Evolutionary conservation across 108 stramenopile species (phyloP).

Genomic region (Mayamaea pseudoterrestris): DNA sequence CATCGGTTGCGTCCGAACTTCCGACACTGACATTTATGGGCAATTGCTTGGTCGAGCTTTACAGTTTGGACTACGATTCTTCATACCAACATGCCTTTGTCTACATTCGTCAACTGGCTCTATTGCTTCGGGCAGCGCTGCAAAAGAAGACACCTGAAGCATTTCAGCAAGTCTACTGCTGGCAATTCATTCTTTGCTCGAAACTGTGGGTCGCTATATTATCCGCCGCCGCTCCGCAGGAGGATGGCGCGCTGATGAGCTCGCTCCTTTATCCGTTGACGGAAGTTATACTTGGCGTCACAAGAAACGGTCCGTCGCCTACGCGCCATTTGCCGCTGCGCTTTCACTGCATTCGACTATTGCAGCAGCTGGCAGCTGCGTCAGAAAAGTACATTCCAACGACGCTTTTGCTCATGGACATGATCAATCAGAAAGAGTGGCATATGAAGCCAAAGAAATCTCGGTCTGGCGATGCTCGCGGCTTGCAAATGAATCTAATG

Average conservation of each 20-base stretch:
- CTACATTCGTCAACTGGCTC: conserved; percentile 94
- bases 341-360: conserved; percentile 80
- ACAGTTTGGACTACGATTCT: conserved; percentile 81
- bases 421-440: conserved; percentile 78
- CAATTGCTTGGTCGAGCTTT: conserved; percentile 91
- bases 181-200: conserved; percentile 94
- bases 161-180: conserved; percentile 71
- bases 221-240: conserved; percentile 13
- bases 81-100: conserved; percentile 98
- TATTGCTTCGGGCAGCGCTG: conserved; percentile 87
- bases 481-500: conserved; percentile 34
- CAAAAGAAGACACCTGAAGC: conserved; percentile 83
- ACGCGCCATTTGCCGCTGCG: conserved; percentile 77
- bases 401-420: conserved; percentile 66
- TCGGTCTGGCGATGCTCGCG: conserved; percentile 5
- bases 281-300: conserved; percentile 81
- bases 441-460: conserved; percentile 57
- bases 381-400: conserved; percentile 85
- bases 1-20: conserved; percentile 43
- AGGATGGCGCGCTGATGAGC: conserved; percentile 36
- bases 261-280: conserved; percentile 80
- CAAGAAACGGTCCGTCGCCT: conserved; percentile 55
- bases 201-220: conserved; percentile 92
- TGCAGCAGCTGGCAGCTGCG: conserved; percentile 88
- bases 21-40: conserved; percentile 88